Conservation (phyloP, 129 eudicot species). For the Centrapalus pauciflorus region DNA sequence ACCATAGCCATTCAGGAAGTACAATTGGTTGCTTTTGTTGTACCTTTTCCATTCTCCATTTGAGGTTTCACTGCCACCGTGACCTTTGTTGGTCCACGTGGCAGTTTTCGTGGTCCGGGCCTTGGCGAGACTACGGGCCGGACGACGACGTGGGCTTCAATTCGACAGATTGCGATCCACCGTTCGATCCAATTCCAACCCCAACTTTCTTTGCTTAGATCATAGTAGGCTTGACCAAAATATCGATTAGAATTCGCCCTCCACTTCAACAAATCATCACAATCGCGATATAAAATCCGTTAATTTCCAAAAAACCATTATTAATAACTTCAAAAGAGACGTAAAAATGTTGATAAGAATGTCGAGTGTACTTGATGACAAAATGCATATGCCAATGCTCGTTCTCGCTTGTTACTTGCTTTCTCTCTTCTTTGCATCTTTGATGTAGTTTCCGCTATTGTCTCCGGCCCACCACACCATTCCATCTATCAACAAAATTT, state of each 20-base stretch:
- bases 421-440: slow-evolving; percentile 35
- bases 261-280: slow-evolving; percentile 39
- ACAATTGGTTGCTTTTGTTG: slow-evolving; percentile 12
- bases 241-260: slow-evolving; percentile 34
- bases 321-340: neutral
- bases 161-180: slow-evolving; percentile 44
- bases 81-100: too few species aligned
- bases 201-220: slow-evolving; percentile 50
- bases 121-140: slow-evolving; percentile 24
- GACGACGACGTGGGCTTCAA: slow-evolving; percentile 33
- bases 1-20: neutral
- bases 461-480: slow-evolving; percentile 42
- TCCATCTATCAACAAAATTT: slow-evolving; percentile 25
- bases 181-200: slow-evolving; percentile 62
- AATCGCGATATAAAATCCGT: neutral
- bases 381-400: slow-evolving; percentile 54
- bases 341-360: neutral
- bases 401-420: slow-evolving; percentile 43
- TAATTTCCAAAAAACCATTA: neutral
- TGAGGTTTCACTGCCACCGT: too few species aligned
- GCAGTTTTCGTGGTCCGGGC: neutral
- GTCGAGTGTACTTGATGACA: slow-evolving; percentile 51
- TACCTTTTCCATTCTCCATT: slow-evolving; percentile 20
- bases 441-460: slow-evolving; percentile 29
- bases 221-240: slow-evolving; percentile 52